phyloP scores from a whole-genome alignment of 2,329 filamentous ascomycete genomes.

The Curvularia spicifera region DNA sequence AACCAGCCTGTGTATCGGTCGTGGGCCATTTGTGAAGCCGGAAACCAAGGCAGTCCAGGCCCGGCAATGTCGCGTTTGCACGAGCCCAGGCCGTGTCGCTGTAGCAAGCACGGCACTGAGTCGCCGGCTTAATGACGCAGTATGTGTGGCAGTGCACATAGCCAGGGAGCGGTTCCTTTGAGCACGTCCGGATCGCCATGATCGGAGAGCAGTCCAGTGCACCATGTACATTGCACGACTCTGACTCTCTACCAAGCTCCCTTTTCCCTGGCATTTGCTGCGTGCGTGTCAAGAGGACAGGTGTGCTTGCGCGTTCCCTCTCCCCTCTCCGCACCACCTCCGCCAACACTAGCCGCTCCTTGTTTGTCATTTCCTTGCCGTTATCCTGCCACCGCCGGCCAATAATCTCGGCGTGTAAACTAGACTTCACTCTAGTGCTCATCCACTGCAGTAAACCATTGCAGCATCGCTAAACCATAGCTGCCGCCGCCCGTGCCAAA shows the following conservation, averaged over 20 bases:
- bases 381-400: slow-evolving; percentile 5
- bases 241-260: slow-evolving; percentile 7
- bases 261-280: neutral
- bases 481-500: slow-evolving; percentile 14
- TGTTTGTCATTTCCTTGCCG: slow-evolving; percentile 4
- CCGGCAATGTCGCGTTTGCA: neutral
- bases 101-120: neutral
- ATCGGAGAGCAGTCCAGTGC: slow-evolving; percentile 1
- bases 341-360: slow-evolving; percentile 5
- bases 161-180: neutral
- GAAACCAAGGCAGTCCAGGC: neutral
- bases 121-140: neutral
- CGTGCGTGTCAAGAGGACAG: neutral
- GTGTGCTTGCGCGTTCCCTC: slow-evolving; percentile 10
- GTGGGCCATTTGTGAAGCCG: neutral
- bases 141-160: slow-evolving; percentile 10
- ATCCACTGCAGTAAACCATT: slow-evolving; percentile 6
- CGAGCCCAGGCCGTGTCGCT: neutral
- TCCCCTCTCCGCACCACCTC: neutral
- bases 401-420: slow-evolving; percentile 7
- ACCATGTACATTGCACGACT: neutral
- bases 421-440: slow-evolving; percentile 5
- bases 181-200: slow-evolving; percentile 12
- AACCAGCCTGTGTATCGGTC: neutral
- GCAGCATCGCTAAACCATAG: slow-evolving; percentile 19